phyloP scores from a whole-genome alignment of 148 eudicot species.

The Polygonum maritimum region DNA sequence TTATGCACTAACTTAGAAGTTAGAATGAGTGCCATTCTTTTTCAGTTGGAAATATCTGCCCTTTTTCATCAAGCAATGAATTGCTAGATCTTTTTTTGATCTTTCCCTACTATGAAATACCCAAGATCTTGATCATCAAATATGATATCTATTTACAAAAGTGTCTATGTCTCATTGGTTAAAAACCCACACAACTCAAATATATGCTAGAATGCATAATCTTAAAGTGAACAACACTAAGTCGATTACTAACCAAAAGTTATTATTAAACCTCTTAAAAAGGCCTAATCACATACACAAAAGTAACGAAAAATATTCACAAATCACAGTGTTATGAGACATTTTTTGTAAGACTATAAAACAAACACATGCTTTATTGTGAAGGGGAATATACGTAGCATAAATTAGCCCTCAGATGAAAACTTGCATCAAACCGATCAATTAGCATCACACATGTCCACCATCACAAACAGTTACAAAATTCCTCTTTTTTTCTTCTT shows the following conservation, averaged over 20 bases:
- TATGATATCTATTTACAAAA: background rate
- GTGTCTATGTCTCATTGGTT: background rate
- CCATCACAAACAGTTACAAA: slow-evolving; percentile 7
- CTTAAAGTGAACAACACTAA: background rate
- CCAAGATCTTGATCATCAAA: background rate
- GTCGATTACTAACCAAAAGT: background rate
- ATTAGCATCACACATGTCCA: background rate
- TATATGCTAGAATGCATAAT: background rate
- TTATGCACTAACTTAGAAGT: background rate
- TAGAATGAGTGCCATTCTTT: slow-evolving; percentile 6
- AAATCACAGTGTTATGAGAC: background rate
- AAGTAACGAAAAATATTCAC: background rate
- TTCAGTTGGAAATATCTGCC: background rate
- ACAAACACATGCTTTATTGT: background rate
- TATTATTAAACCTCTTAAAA: too few species aligned
- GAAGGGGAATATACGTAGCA: background rate
- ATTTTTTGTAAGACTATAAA: background rate
- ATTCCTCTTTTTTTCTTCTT: background rate
- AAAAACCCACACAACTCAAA: background rate
- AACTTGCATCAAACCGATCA: background rate
- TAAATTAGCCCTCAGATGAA: background rate
- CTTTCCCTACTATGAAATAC: background rate
- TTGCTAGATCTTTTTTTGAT: background rate
- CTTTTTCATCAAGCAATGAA: background rate
- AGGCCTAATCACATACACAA: background rate